A percentile compares a stretch with the other conserved stretches of the same genome.
phyloP scores from a whole-genome alignment of 805 yeast species.

The Yamadazyma laniorum region DNA sequence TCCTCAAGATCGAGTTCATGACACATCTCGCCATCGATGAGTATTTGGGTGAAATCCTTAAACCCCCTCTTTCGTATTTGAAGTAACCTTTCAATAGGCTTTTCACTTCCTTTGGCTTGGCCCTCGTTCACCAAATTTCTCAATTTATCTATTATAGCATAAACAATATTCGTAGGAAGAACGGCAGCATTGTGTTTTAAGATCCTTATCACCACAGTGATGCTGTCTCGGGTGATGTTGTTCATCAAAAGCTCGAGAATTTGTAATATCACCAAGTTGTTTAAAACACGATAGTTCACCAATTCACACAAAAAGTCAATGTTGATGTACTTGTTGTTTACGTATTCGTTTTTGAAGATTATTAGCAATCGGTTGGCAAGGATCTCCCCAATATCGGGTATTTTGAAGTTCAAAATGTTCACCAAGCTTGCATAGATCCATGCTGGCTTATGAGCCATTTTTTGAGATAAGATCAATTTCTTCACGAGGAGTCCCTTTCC shows the following conservation, averaged over 20 bases:
- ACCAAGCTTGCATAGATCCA: constrained; percentile 57
- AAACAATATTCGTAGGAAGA: constrained; percentile 47
- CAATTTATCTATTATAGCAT: constrained; percentile 57
- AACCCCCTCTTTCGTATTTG: constrained; percentile 17
- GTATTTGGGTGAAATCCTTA: constrained; percentile 9
- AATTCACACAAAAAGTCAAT: constrained; percentile 59
- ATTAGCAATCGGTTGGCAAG: constrained; percentile 52
- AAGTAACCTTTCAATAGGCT: constrained; percentile 51
- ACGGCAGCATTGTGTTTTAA: constrained; percentile 52
- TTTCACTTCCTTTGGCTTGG: constrained; percentile 42
- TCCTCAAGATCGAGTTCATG: constrained; percentile 59
- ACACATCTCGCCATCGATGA: constrained; percentile 7
- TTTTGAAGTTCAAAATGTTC: constrained; percentile 59
- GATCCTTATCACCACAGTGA: constrained; percentile 53
- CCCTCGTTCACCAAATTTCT: constrained; percentile 58
- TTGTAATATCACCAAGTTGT: constrained; percentile 32
- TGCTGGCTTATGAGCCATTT: constrained; percentile 25
- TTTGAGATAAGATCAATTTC: constrained; percentile 32
- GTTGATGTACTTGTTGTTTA: constrained; percentile 44
- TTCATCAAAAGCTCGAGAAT: constrained; percentile 33
- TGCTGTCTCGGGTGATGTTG: constrained; percentile 52
- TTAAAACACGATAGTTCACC: constrained; percentile 56
- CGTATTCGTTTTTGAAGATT: constrained; percentile 56
- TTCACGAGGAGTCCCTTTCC: constrained; percentile 64
- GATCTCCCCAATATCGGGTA: constrained; percentile 68